Percentiles rank a stretch among this genome's conserved stretches.
Evolutionary conservation across 73 alveolate genomes (phyloP).

Genomic region (Stentor coeruleus): DNA sequence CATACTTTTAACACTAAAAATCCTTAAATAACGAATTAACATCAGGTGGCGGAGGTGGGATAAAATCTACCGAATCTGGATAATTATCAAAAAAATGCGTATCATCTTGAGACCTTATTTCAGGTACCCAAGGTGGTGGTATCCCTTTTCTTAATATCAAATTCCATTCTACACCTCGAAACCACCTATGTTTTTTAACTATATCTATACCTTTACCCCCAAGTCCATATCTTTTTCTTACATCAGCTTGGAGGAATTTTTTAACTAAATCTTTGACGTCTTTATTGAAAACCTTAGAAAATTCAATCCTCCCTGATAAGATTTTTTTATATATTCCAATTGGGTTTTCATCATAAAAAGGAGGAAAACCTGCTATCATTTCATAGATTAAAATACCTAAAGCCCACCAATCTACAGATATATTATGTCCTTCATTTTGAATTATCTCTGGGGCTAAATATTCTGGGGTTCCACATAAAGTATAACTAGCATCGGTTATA

Average conservation of each 20-base stretch:
- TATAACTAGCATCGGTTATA: constrained; percentile 50
- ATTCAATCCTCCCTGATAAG: constrained; percentile 69
- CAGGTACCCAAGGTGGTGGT: constrained; percentile 93
- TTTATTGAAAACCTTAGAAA: constrained; percentile 63
- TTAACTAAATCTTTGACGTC: constrained; percentile 61
- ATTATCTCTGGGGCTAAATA: constrained; percentile 84
- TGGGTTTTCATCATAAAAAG: constrained; percentile 83
- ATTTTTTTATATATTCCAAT: constrained; percentile 74
- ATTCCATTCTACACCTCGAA: constrained; percentile 77
- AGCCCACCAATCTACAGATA: constrained; percentile 88
- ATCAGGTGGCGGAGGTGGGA: constrained; percentile 41
- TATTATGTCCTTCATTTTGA: constrained; percentile 62
- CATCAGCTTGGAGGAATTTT: constrained; percentile 43
- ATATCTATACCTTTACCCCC: constrained; percentile 57
- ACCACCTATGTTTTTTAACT: constrained; percentile 72
- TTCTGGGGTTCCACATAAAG: constrained; percentile 91
- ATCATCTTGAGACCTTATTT: constrained; percentile 56
- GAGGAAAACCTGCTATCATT: constrained; percentile 86
- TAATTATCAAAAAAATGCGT: constrained; percentile 76
- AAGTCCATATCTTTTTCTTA: constrained; percentile 34
- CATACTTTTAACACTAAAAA: constrained; percentile 43
- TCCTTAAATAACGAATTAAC: constrained; percentile 32
- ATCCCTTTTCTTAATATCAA: constrained; percentile 47
- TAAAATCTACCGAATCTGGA: constrained; percentile 62
- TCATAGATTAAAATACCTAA: constrained; percentile 78